A percentile compares a stretch with the other conserved stretches of the same genome.
phyloP scores from a whole-genome alignment of 2,329 filamentous ascomycete species.

The Neofusicoccum laricinum region DNA sequence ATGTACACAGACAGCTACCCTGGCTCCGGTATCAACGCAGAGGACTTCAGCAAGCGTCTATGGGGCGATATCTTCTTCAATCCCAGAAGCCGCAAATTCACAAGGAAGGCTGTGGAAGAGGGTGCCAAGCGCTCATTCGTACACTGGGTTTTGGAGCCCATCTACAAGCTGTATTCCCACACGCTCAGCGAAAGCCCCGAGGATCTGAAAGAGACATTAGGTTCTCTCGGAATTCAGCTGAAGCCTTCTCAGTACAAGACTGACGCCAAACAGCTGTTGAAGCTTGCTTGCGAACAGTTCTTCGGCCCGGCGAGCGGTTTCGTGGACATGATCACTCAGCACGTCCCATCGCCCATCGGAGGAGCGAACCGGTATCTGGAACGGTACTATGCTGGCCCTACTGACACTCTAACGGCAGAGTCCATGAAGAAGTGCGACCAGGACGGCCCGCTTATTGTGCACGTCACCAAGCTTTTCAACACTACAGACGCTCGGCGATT shows the following conservation, averaged over 20 bases:
- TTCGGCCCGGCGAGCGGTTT: slow-evolving; percentile 88
- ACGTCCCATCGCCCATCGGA: slow-evolving; percentile 82
- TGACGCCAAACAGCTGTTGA: slow-evolving; percentile 85
- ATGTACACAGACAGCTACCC: slow-evolving; percentile 93
- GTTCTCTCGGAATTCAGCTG: slow-evolving; percentile 74
- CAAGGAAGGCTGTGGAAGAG: slow-evolving; percentile 79
- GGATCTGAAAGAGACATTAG: slow-evolving; percentile 76
- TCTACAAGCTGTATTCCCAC: slow-evolving; percentile 96
- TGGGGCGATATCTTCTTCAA: slow-evolving; percentile 99
- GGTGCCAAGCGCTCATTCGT: slow-evolving; percentile 83
- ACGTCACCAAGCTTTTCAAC: slow-evolving; percentile 91
- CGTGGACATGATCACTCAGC: slow-evolving; percentile 90
- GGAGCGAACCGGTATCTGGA: slow-evolving; percentile 75
- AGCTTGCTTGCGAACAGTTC: slow-evolving; percentile 89
- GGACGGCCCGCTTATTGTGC: slow-evolving; percentile 86
- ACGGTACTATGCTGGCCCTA: slow-evolving; percentile 85
- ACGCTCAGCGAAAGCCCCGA: slow-evolving; percentile 88
- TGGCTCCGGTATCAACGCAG: slow-evolving; percentile 63
- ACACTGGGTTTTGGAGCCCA: slow-evolving; percentile 90
- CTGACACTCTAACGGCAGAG: slow-evolving; percentile 75
- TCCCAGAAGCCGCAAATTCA: slow-evolving; percentile 84
- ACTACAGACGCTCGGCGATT: slow-evolving; percentile 88
- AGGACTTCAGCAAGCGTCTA: slow-evolving; percentile 78
- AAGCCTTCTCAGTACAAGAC: slow-evolving; percentile 91
- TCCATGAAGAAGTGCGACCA: slow-evolving; percentile 82